Evolutionary conservation across 495 filamentous ascomycete species (phyloP).

Genomic region (Aspergillus nidulans): DNA sequence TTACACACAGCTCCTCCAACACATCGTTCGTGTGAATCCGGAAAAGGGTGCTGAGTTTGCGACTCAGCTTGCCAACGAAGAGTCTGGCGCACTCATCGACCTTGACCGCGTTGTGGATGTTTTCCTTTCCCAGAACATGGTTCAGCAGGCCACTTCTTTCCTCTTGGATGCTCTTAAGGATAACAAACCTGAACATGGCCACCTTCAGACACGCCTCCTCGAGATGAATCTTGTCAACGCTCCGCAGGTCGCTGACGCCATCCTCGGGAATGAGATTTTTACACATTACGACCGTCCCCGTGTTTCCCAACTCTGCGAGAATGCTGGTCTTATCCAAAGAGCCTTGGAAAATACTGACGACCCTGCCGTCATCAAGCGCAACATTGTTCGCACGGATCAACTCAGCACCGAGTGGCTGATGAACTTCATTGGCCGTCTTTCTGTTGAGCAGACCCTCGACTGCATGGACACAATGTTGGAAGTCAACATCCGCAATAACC

Average conservation of each 20-base stretch:
- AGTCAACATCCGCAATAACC: conserved; percentile 92
- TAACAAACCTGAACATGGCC: conserved; percentile 89
- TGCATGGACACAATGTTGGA: conserved; percentile 95
- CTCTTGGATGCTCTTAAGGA: conserved; percentile 89
- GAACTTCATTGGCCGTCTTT: conserved; percentile 86
- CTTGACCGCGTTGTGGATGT: conserved; percentile 95
- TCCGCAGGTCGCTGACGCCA: conserved; percentile 95
- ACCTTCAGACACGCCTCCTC: conserved; percentile 86
- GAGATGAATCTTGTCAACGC: conserved; percentile 98
- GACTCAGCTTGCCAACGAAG: conserved; percentile 76
- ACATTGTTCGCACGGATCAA: conserved; percentile 74
- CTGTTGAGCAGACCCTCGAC: conserved; percentile 89
- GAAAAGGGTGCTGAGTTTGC: conserved; percentile 96
- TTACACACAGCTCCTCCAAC: conserved; percentile 81
- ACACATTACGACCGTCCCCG: conserved; percentile 87
- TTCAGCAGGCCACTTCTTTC: conserved; percentile 96
- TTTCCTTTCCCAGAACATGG: conserved; percentile 95
- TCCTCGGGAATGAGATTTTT: conserved; percentile 97
- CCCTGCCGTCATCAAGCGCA: conserved; percentile 82
- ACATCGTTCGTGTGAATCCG: conserved; percentile 87
- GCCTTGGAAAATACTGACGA: conserved; percentile 95
- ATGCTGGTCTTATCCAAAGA: conserved; percentile 79
- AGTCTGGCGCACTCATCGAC: conserved; percentile 80
- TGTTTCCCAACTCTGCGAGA: conserved; percentile 86
- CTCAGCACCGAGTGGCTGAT: conserved; percentile 86